Conservation (phyloP, 2,329 filamentous ascomycete genomes). For the Knoxdaviesia capensis region DNA sequence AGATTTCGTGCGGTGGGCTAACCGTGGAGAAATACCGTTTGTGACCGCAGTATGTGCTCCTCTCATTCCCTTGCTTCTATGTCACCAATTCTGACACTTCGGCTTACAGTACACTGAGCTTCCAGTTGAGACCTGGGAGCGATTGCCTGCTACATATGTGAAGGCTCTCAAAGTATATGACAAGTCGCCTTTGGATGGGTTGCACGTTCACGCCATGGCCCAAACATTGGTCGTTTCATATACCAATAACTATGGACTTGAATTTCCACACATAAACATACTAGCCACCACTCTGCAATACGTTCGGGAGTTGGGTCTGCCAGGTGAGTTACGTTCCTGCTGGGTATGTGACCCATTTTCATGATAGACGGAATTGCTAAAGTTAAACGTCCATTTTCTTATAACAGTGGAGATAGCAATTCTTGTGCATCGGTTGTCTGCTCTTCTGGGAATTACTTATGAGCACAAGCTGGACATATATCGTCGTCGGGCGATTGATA, state of each 20-base stretch:
- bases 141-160: constrained; percentile 42
- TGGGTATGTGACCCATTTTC: background rate
- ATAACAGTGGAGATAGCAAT: constrained; percentile 7
- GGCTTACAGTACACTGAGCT: constrained; percentile 28
- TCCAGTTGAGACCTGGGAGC: constrained; percentile 42
- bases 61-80: background rate
- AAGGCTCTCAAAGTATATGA: constrained; percentile 31
- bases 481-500: constrained; percentile 18
- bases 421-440: constrained; percentile 1
- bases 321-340: constrained; percentile 28
- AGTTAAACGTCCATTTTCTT: background rate
- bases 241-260: constrained; percentile 45
- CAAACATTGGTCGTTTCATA: constrained; percentile 44
- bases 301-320: constrained; percentile 52
- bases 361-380: too few relatives aligned
- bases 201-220: constrained; percentile 44
- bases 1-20: constrained; percentile 51
- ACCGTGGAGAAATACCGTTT: constrained; percentile 49
- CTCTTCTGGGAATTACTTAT: constrained; percentile 1
- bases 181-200: constrained; percentile 20
- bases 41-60: constrained; percentile 35
- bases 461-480: constrained; percentile 1
- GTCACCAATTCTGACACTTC: background rate
- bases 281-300: constrained; percentile 49
- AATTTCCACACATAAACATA: constrained; percentile 53